Base-by-base conservation (phyloP, 352 stramenopile species). In the Globisporangium ultimum region DNA sequence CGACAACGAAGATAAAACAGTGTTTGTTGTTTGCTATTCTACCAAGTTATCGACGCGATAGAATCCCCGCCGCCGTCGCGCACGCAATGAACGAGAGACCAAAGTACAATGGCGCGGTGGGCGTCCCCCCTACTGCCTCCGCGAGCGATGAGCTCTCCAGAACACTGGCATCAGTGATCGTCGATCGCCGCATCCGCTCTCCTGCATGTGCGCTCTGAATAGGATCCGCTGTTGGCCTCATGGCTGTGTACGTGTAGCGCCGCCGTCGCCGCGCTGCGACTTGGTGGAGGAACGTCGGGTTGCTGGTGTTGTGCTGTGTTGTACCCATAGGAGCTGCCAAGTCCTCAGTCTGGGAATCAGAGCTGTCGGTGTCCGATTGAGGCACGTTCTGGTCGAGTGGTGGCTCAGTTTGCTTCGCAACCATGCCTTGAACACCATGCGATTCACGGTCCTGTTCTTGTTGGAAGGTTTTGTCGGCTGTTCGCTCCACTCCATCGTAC, bases 51-150 rank as follows among this genome's bases (percentile, higher is more conserved):
- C 74, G 60, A 15, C 74, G 74, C n/a, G 68, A 67, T 8, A 77
- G 53, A 21, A 85, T 59, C 15, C 72, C 60, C 3, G 72, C 74
- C 3, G 72, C 72, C 0, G 71, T 83, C 24, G 72, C 75, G 18
- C 75, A 85, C 2, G 71, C 75, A 12, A 85, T 70, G 41, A 85
- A 68, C 3, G 75, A 81, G n/a, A 85, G 57, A 40, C 75, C 72
- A 28, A 85, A 58, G 58, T 76, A 74, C 18, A 83, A 49, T 1
- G 70, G 68, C 3, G 75, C 74, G 12, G 66, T 74, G 36, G 60
- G 53, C 6, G 61, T 41, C 12, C 62, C 52, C 36, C 64, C 10
- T 53, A 6, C 15, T 28, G 8, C 22, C 36, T 20, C 46, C 20
- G 15, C 20, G 17, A 32, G 20, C 28, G 13, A 18, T 18, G 12